These are phyloP conservation scores for Teunomyces lycoperdinae DNA, from an alignment of 805 yeast genomes.

Conservation along the genomic window DNA sequence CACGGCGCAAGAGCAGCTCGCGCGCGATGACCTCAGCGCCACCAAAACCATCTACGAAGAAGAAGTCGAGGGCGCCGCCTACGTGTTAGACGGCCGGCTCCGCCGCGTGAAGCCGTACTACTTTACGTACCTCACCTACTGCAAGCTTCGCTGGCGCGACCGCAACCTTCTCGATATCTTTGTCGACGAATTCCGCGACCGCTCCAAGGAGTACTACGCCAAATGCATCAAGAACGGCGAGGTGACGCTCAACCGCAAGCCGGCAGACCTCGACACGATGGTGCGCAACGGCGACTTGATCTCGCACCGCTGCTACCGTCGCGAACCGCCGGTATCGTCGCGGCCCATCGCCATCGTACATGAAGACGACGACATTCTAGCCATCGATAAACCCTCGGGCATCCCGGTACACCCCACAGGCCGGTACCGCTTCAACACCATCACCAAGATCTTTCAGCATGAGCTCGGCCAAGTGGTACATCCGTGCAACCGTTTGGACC, in stretches of 20 bases:
- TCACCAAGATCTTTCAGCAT: slow-evolving; percentile 72
- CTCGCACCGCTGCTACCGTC: slow-evolving; percentile 76
- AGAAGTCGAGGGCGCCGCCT: slow-evolving; percentile 57
- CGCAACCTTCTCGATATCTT: slow-evolving; percentile 79
- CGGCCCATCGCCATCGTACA: slow-evolving; percentile 60
- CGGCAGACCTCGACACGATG: slow-evolving; percentile 61
- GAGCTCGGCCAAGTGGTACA: slow-evolving; percentile 69
- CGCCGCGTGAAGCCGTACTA: slow-evolving; percentile 81
- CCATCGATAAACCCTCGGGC: slow-evolving; percentile 91
- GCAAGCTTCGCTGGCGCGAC: slow-evolving; percentile 90
- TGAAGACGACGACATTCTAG: slow-evolving; percentile 74
- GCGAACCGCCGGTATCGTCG: slow-evolving; percentile 81
- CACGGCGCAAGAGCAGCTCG: slow-evolving; percentile 40
- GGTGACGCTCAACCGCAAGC: slow-evolving; percentile 67
- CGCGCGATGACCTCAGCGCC: slow-evolving; percentile 17
- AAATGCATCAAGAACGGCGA: slow-evolving; percentile 53
- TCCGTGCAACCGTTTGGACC: slow-evolving; percentile 80
- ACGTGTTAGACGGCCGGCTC: slow-evolving; percentile 55
- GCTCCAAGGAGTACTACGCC: slow-evolving; percentile 63
- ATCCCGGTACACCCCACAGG: slow-evolving; percentile 97
- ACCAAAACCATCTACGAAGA: slow-evolving; percentile 48
- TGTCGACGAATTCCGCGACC: slow-evolving; percentile 78
- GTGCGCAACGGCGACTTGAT: slow-evolving; percentile 82
- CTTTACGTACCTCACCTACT: slow-evolving; percentile 86
- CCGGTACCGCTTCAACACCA: slow-evolving; percentile 67